Percentiles rank a stretch among this genome's conserved stretches.
These are phyloP conservation scores for Dothideomycetes sp. DNA, from an alignment of 2,329 filamentous ascomycete genomes.

Conservation along the genomic window DNA sequence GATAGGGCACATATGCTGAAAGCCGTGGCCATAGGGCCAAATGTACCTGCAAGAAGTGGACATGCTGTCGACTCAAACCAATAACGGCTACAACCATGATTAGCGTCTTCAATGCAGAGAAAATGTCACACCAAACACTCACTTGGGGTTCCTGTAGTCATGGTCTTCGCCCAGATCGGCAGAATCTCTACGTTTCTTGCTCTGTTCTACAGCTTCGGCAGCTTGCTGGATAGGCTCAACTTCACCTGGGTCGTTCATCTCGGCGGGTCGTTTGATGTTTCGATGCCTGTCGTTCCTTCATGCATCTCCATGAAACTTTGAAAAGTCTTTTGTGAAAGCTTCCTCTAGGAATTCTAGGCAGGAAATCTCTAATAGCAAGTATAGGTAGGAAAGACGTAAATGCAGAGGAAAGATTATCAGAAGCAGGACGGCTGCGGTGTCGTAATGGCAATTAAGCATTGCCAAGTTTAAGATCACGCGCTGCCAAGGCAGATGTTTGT, in stretches of 20 bases:
- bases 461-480: no score
- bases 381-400: no score
- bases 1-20: slow-evolving; percentile 42
- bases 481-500: no score
- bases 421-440: no score
- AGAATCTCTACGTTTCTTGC: slow-evolving; percentile 25
- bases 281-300: no score
- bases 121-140: neutral
- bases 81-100: slow-evolving; percentile 37
- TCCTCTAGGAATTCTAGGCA: no score
- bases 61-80: slow-evolving; percentile 54
- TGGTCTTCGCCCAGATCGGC: slow-evolving; percentile 31
- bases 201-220: slow-evolving; percentile 31
- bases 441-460: no score
- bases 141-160: slow-evolving; percentile 38
- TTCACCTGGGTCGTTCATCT: slow-evolving; percentile 46
- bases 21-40: slow-evolving; percentile 30
- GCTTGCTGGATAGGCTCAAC: slow-evolving; percentile 40
- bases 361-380: no score
- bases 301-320: no score
- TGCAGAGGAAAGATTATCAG: no score
- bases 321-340: no score
- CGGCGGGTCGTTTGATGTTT: no score
- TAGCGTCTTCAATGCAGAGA: slow-evolving; percentile 2
- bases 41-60: slow-evolving; percentile 45